Conservation (phyloP, 2,329 filamentous ascomycete species). For the Pseudocercospora fijiensis region DNA sequence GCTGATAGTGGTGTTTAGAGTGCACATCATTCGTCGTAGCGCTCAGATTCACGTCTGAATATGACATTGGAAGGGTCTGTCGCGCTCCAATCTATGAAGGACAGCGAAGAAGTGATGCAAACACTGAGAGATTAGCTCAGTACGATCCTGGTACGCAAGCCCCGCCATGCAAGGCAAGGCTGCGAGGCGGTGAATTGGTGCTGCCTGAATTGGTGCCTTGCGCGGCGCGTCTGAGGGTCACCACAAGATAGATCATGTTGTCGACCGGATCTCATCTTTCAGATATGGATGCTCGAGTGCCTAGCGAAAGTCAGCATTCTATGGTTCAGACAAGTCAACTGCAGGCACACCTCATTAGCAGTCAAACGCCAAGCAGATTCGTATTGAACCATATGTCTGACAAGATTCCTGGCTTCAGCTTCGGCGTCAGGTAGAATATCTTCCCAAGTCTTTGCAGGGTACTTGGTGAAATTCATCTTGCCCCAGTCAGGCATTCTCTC, state of each 20-base stretch:
- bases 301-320: neutral
- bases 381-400: conserved; percentile 68
- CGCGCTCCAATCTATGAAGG: neutral
- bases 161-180: neutral
- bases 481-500: conserved; percentile 77
- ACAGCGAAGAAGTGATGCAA: neutral
- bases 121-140: neutral
- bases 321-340: neutral
- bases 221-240: neutral
- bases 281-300: neutral
- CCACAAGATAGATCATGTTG: neutral
- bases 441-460: conserved; percentile 66
- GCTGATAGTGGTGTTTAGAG: too few relatives aligned
- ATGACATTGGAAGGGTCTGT: too few relatives aligned
- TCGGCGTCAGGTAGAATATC: conserved; percentile 65
- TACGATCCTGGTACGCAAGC: neutral
- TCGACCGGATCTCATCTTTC: neutral
- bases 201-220: neutral
- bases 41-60: too few relatives aligned
- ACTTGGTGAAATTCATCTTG: conserved; percentile 75
- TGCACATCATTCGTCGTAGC: too few relatives aligned
- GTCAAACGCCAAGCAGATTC: conserved; percentile 66
- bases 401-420: conserved; percentile 61
- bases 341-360: conserved; percentile 59
- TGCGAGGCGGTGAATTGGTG: too few relatives aligned